Conservation (phyloP, 2,329 filamentous ascomycete species). For the Sodiomyces alkalinus region DNA sequence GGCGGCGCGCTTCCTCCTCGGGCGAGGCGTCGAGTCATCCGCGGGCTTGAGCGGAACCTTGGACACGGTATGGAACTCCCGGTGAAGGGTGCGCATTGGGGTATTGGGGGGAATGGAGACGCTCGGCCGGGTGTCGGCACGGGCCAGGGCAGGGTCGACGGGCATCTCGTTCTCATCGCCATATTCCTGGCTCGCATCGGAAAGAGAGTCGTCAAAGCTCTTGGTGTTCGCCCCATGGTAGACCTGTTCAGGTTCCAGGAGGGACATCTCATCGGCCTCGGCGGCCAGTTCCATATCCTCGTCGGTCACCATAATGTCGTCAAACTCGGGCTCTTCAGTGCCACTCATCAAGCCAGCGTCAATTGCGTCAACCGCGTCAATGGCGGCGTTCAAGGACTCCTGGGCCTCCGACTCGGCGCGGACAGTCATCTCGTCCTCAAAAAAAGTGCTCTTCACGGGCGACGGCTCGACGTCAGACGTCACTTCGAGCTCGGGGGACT, state of each 20-base stretch:
- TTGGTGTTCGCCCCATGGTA: slow-evolving; percentile 17
- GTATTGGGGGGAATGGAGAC: slow-evolving; percentile 31
- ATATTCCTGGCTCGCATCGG: slow-evolving; percentile 50
- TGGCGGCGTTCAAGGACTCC: slow-evolving; percentile 16
- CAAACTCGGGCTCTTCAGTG: slow-evolving; percentile 22
- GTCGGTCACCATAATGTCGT: slow-evolving; percentile 30
- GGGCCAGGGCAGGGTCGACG: slow-evolving; percentile 30
- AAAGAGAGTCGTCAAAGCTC: slow-evolving; percentile 31
- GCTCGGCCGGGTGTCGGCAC: too few species aligned
- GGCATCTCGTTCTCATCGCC: slow-evolving; percentile 50
- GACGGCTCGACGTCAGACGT: slow-evolving; percentile 18
- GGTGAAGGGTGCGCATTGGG: slow-evolving; percentile 35
- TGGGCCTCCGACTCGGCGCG: slow-evolving; percentile 18
- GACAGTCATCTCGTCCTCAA: slow-evolving; percentile 45
- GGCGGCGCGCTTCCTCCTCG: slow-evolving; percentile 32
- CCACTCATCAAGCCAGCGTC: slow-evolving; percentile 11
- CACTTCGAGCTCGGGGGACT: slow-evolving; percentile 12
- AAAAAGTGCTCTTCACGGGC: slow-evolving; percentile 33
- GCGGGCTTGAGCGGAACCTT: slow-evolving; percentile 63
- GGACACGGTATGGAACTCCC: slow-evolving; percentile 55
- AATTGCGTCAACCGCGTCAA: slow-evolving; percentile 21
- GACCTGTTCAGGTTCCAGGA: slow-evolving; percentile 28
- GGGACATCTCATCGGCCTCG: slow-evolving; percentile 45
- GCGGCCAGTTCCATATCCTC: slow-evolving; percentile 42
- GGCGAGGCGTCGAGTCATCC: slow-evolving; percentile 37